phyloP scores from a whole-genome alignment of 202 grass and related monocot genomes.

The Setaria italica region DNA sequence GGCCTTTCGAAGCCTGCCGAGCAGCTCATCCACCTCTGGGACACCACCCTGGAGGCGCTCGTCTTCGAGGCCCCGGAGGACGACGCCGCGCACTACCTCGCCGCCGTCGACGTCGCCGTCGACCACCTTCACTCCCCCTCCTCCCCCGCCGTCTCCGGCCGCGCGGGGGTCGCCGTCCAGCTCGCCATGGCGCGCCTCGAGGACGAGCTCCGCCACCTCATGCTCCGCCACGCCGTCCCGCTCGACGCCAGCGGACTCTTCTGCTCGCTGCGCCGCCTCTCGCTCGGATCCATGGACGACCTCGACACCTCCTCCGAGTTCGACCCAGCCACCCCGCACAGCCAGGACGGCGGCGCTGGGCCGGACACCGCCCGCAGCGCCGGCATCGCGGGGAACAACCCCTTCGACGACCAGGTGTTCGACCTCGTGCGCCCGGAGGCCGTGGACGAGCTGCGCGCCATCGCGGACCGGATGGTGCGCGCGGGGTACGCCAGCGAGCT shows the following conservation, averaged over 20 bases:
- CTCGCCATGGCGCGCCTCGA: constrained; percentile 89
- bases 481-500: constrained; percentile 81
- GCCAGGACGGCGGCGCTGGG: constrained; percentile 31
- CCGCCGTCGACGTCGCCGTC: constrained; percentile 70
- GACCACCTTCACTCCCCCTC: constrained; percentile 20
- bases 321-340: constrained; percentile 60
- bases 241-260: constrained; percentile 75
- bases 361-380: constrained; percentile 52
- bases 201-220: constrained; percentile 88
- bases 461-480: constrained; percentile 71
- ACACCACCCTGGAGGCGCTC: constrained; percentile 70
- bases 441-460: constrained; percentile 55
- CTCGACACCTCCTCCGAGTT: constrained; percentile 87
- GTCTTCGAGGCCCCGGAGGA: constrained; percentile 73
- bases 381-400: constrained; percentile 50
- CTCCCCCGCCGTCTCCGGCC: constrained; percentile 6
- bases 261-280: constrained; percentile 91
- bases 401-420: constrained; percentile 75
- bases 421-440: constrained; percentile 78
- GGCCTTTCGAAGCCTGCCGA: constrained; percentile 66
- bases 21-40: constrained; percentile 79
- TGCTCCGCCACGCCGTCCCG: constrained; percentile 77
- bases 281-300: constrained; percentile 80
- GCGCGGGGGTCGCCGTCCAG: constrained; percentile 73
- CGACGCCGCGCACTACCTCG: constrained; percentile 66